Conservation (phyloP, 768 basidiomycete genomes). For the Lactarius hatsudake region DNA sequence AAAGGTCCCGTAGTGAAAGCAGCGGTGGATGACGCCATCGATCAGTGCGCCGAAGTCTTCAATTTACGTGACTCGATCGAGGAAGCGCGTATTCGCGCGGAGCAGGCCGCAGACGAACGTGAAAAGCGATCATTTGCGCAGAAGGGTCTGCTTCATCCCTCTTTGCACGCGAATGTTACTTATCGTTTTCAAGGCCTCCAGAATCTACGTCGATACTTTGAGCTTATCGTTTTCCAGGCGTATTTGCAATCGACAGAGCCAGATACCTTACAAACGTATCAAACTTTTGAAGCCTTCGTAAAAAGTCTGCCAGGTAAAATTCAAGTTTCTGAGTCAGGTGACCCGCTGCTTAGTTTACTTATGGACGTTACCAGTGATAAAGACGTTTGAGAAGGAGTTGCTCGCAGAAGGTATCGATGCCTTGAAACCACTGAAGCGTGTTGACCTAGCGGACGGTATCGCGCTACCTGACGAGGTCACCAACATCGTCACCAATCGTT, state of each 20-base stretch:
- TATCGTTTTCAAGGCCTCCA: conserved; percentile 53
- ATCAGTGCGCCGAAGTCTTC: conserved; percentile 76
- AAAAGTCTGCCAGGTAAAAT: conserved; percentile 74
- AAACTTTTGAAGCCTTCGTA: conserved; percentile 80
- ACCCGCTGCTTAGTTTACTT: background rate
- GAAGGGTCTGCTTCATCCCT: conserved; percentile 49
- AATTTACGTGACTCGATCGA: conserved; percentile 91
- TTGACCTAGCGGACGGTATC: conserved; percentile 60
- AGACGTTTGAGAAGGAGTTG: conserved; percentile 92
- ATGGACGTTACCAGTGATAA: conserved; percentile 60
- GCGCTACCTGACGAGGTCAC: conserved; percentile 91
- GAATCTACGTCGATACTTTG: conserved; percentile 81
- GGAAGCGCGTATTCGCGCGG: conserved; percentile 70
- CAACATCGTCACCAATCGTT: conserved; percentile 77
- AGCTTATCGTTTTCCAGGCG: conserved; percentile 84
- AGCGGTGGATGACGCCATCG: conserved; percentile 83
- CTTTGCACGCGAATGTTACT: background rate
- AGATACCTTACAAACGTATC: conserved; percentile 72
- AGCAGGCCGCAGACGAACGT: conserved; percentile 70
- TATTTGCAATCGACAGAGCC: conserved; percentile 81
- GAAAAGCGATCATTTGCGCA: conserved; percentile 65
- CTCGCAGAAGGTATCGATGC: conserved; percentile 72
- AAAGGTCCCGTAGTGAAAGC: conserved; percentile 84
- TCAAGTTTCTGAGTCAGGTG: conserved; percentile 45
- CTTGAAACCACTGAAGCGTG: conserved; percentile 77